A percentile compares a stretch with the other conserved stretches of the same genome.
Evolutionary conservation across 345 rosid species (phyloP).

Genomic region (Passiflora organensis): DNA sequence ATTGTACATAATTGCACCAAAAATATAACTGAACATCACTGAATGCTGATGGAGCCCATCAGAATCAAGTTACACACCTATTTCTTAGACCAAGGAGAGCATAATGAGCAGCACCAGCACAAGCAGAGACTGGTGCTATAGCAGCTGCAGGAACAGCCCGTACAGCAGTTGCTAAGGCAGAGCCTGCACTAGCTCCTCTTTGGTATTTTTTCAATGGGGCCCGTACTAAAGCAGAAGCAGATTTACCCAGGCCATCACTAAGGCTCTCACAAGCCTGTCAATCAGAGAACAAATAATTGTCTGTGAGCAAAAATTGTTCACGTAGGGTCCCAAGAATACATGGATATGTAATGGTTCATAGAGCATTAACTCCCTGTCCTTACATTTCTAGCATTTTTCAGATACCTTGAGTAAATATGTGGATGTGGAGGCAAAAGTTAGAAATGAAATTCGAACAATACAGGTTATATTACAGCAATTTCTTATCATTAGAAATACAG

Average conservation of each 20-base stretch:
- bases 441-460: too few species aligned
- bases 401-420: neutral
- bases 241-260: constrained; percentile 83
- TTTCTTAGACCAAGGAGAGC: constrained; percentile 88
- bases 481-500: too few species aligned
- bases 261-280: constrained; percentile 76
- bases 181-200: constrained; percentile 78
- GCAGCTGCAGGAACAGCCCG: constrained; percentile 90
- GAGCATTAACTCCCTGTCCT: neutral
- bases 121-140: constrained; percentile 82
- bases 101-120: constrained; percentile 73
- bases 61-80: constrained; percentile 39
- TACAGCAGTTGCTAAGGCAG: constrained; percentile 75
- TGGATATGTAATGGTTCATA: too few species aligned
- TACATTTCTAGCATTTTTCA: neutral
- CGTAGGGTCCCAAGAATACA: too few species aligned
- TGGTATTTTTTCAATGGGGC: constrained; percentile 72
- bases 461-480: too few species aligned
- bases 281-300: constrained; percentile 14
- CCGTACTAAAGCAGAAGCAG: constrained; percentile 83
- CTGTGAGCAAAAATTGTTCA: too few species aligned
- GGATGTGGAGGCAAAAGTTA: neutral
- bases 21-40: neutral
- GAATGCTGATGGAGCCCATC: neutral
- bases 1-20: neutral